Percentiles rank a stretch among this genome's conserved stretches.
Evolutionary conservation across 1,284 basidiomycete genomes (phyloP).

Genomic region (Boletus albobrunnescens): DNA sequence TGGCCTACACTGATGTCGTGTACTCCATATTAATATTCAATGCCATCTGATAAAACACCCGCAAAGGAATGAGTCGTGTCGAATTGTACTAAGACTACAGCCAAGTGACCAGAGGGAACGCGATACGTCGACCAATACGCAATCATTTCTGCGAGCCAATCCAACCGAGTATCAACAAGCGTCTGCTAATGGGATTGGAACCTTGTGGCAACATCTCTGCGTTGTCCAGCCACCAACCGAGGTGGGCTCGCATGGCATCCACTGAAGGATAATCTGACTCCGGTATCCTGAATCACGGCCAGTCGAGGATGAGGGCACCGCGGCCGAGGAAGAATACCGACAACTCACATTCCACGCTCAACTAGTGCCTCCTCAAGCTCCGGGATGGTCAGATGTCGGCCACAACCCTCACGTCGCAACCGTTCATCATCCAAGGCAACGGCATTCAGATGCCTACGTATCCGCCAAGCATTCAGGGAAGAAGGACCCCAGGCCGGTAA

Average conservation of each 20-base stretch:
- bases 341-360: constrained; percentile 69
- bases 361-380: constrained; percentile 61
- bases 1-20: too few species aligned
- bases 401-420: constrained; percentile 48
- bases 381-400: constrained; percentile 43
- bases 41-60: not conserved
- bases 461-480: constrained; percentile 48
- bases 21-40: too few species aligned
- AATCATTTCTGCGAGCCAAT: constrained; percentile 29
- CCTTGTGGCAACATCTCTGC: constrained; percentile 28
- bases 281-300: constrained; percentile 20
- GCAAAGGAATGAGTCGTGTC: too few species aligned
- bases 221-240: constrained; percentile 60
- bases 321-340: not conserved
- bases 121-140: not conserved
- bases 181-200: constrained; percentile 41
- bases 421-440: constrained; percentile 59
- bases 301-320: not conserved
- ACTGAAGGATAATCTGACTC: constrained; percentile 34
- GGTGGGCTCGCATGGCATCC: constrained; percentile 43
- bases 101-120: constrained; percentile 1
- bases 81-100: constrained; percentile 15
- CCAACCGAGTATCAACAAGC: constrained; percentile 38
- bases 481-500: constrained; percentile 57
- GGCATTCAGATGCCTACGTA: constrained; percentile 52